Base-by-base conservation (phyloP, 2,329 filamentous ascomycete species). In the Colletotrichum costaricense region DNA sequence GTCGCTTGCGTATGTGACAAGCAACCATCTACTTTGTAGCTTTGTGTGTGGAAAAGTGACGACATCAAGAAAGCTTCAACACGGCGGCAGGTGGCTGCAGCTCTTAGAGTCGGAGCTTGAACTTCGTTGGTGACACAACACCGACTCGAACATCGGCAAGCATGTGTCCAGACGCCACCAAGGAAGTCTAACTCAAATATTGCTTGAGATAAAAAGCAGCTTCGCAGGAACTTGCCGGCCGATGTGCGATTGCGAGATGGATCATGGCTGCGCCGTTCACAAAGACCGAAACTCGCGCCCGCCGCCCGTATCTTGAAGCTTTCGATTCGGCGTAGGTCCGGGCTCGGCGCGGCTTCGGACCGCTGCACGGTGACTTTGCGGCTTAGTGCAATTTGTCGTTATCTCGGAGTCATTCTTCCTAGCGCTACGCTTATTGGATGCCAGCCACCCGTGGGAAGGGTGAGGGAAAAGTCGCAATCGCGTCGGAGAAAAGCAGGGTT, bases 291-390 rank as follows among this genome's bases (percentile, higher is more conserved):
- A 73, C 30, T 73, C 55, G 38, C n/a, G 54, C 46, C 70, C 55
- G 22, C 59, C n/a, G 54, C 46, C 70, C 55, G 22, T 65, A 49
- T 70, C 42, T 59, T 26, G 42, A 42, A 33, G 38, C 35, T 12
- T 26, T 58, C 22, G 33, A 28, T 35, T 73, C 35, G 67, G 67
- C 60, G 19, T 64, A 62, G 60, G 24, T 58, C 59, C 42, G 65
- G 70, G 49, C 35, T 73, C 55, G 70, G 66, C 60, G 67, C 59
- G 67, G 67, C 46, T 57, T 73, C 67, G 70, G 67, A 66, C 59
- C 64, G 69, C 57, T 57, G 49, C 56, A 72, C 64, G 64, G 60
- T 62, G 70, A 63, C 6, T 57, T 73, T 70, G 66, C 22, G 33
- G 52, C 59, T 73, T 56, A 49, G 46, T 59, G 58, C 35, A 60